Base-by-base conservation (phyloP, 768 basidiomycete genomes). In the Aureoboletus auriporus region DNA sequence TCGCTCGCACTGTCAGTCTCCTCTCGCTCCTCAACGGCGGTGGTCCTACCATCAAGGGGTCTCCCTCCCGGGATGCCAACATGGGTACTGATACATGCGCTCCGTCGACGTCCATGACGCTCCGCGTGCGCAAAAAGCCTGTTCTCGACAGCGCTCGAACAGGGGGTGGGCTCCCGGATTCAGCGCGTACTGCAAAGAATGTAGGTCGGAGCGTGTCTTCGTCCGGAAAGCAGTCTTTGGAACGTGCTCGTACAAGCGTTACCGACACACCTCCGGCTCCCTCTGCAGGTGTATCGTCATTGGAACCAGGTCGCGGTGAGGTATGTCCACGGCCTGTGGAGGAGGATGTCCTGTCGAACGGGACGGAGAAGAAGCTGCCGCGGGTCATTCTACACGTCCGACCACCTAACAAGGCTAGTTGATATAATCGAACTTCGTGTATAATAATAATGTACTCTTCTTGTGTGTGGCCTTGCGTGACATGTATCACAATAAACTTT, bases 311-410 rank as follows among this genome's bases (percentile, higher is more conserved):
- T 20, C 7, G 26, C 6, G 27, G 39, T 11, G 39, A 33, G 28
- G 6, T 6, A 12, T 30, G 16, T 5, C 1, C 35, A 12, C 40
- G 16, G 20, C 20, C 20, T 23, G 20, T 23, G 8, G 41, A 39
- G 8, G 41, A 39, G 8, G 37, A 28, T n/a, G 44, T 30, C 5
- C 41, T 1, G 13, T 35, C 61, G 38, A 13, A 45, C 44, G 46
- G 49, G 46, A 31, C 42, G 16, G 55, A 51, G 35, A 77, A 71
- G 69, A 81, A 76, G 53, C 60, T 82, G 1, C 81, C 79, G 0
- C 71, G 71, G 47, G 79, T 84, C 6, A 75, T 78, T 43, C 59
- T 83, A 44, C 77, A 79, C 68, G 69, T 89, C 64, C 70, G 76
- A 2, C 65, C 71, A 5, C 63, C 69, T 20, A 66, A 56, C 65